Conservation (phyloP, 768 basidiomycete genomes). For the Pleurotus tuoliensis region DNA sequence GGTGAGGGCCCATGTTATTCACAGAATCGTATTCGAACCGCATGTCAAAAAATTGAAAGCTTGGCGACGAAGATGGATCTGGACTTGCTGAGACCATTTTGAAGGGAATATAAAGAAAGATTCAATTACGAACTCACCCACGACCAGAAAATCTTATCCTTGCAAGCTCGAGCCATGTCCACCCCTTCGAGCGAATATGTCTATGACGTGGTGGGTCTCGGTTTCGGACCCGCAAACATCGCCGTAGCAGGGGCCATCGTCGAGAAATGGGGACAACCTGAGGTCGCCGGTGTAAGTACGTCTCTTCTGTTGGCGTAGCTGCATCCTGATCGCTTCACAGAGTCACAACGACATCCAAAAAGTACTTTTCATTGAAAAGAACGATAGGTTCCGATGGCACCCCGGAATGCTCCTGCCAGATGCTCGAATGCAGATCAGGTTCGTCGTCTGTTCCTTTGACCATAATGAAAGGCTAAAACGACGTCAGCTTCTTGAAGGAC, state of each 20-base stretch:
- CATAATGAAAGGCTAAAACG: neutral
- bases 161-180: conserved; percentile 11
- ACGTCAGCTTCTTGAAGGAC: conserved; percentile 45
- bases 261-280: conserved; percentile 32
- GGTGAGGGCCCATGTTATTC: conserved; percentile 6
- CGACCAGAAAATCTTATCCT: neutral
- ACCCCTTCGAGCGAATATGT: conserved; percentile 16
- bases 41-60: neutral
- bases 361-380: conserved; percentile 45
- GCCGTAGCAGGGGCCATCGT: conserved; percentile 46
- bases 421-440: conserved; percentile 53
- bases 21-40: neutral
- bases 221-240: conserved; percentile 52
- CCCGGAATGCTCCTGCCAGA: conserved; percentile 53
- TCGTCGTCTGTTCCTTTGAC: conserved; percentile 1
- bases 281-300: neutral
- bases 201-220: conserved; percentile 46
- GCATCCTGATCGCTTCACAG: conserved; percentile 11
- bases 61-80: neutral
- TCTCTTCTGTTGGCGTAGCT: no score
- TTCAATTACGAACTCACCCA: no score
- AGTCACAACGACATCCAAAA: conserved; percentile 17
- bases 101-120: no score
- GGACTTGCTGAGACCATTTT: neutral
- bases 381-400: conserved; percentile 48